Evolutionary conservation across 179 eudicot species (phyloP).

Genomic region (Actinidia chinensis): DNA sequence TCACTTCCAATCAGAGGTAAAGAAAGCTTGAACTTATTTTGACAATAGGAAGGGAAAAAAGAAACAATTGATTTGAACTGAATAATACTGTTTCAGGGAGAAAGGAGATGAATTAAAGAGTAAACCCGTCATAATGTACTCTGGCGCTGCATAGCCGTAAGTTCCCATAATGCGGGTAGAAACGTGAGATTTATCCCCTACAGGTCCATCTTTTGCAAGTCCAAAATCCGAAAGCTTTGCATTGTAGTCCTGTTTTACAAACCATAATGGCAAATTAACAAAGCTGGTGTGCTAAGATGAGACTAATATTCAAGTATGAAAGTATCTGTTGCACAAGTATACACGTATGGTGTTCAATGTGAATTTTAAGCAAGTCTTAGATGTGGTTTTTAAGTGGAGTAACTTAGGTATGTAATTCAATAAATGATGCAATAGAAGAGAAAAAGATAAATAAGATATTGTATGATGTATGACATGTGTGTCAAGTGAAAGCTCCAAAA

Average conservation of each 20-base stretch:
- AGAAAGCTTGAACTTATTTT: background rate
- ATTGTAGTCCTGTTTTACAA: conserved; percentile 64
- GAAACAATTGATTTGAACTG: background rate
- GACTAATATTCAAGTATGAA: background rate
- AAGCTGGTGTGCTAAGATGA: background rate
- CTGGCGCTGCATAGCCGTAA: conserved; percentile 91
- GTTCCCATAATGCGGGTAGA: conserved; percentile 98
- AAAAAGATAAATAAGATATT: too few species aligned
- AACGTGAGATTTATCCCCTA: conserved; percentile 87
- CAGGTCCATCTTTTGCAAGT: conserved; percentile 92
- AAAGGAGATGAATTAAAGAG: background rate
- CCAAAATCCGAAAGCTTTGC: conserved; percentile 92
- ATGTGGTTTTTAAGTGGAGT: background rate
- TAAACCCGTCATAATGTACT: conserved; percentile 86
- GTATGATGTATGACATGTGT: background rate
- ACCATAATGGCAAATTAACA: background rate
- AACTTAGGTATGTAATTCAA: background rate
- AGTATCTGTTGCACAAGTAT: background rate
- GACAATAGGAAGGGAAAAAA: background rate
- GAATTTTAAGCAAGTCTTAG: background rate
- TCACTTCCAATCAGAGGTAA: background rate
- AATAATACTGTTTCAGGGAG: background rate
- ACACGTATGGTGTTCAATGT: background rate
- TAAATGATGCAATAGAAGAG: background rate
- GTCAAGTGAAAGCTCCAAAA: background rate